Base-by-base conservation (phyloP, 768 basidiomycete species). In the Inosperma sp. region DNA sequence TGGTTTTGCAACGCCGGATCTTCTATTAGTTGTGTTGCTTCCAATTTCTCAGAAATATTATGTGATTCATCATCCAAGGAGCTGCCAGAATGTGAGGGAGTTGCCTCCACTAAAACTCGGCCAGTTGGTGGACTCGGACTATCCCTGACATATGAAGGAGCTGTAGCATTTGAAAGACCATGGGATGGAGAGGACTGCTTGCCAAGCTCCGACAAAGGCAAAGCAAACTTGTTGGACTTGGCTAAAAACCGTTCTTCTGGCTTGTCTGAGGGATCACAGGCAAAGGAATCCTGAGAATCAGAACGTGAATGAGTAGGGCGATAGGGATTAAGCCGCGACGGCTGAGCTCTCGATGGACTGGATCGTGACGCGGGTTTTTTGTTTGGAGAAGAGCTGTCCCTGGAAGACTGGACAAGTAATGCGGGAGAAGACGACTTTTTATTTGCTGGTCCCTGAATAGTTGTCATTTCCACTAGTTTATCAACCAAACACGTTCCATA, bases 271-370 rank as follows among this genome's bases (percentile, higher is more conserved):
- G 73, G 54, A 29, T 72, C 70, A 27, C 73, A 78, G 33, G 74
- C 82, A 52, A 87, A 84, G 2, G 85, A 86, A 62, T 86, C 84
- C 61, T 79, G 75, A 3, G 83, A 82, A 7, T 64, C 62, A 33
- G 60, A 54, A 5, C 55, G 58, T 10, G 58, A 54, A 14, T 46
- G 48, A 19, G 58, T 58, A 22, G 52, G 59, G 27, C 49, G 52
- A 9, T 49, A 51, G 39, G 48, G 56, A 50, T 55, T 59, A 51
- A 61, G 58, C 23, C 61, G 59, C 27, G 56, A 55, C 14, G 55
- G 44, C 5, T 54, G 52, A n/a, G 56, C 48, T 45, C 59, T 62
- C 58, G 59, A 54, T 31, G 58, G 49, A 27, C 42, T 56, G 39
- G 57, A 54, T 23, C 46, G 54, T 51, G 58, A 53, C 29, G 56